Evolutionary conservation across 495 filamentous ascomycete genomes (phyloP).

Genomic region (Pyrenula aspistea): DNA sequence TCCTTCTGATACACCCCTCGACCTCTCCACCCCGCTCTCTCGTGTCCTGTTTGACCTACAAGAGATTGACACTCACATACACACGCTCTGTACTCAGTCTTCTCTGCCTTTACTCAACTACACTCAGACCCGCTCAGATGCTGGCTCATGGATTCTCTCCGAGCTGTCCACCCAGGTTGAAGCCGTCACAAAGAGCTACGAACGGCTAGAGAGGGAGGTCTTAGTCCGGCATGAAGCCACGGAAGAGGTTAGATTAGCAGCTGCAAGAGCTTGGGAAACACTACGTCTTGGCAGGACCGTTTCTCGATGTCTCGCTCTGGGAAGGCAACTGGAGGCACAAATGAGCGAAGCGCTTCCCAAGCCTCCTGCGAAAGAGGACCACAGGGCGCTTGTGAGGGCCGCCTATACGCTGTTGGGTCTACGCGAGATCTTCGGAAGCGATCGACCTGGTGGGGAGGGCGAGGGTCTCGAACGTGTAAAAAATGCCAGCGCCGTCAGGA

Average conservation of each 20-base stretch:
- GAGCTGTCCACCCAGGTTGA: constrained; percentile 66
- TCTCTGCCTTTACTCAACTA: constrained; percentile 74
- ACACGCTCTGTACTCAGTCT: constrained; percentile 72
- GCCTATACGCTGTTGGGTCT: constrained; percentile 63
- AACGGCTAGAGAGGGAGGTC: constrained; percentile 72
- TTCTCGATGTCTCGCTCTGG: constrained; percentile 61
- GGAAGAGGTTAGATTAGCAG: constrained; percentile 60
- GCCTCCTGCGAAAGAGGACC: constrained; percentile 50
- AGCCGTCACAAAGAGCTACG: constrained; percentile 70
- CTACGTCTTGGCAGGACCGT: constrained; percentile 69
- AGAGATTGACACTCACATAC: constrained; percentile 92
- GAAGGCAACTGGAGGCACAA: constrained; percentile 78
- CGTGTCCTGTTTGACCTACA: constrained; percentile 94
- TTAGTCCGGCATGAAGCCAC: constrained; percentile 70
- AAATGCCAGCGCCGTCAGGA: constrained; percentile 53
- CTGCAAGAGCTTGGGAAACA: constrained; percentile 63
- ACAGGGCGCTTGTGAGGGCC: constrained; percentile 65
- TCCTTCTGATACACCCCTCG: constrained; percentile 75
- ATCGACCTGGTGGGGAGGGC: constrained; percentile 56
- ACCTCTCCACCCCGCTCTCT: constrained; percentile 87
- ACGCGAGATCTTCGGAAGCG: constrained; percentile 55
- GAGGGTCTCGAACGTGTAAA: constrained; percentile 61
- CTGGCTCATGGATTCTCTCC: constrained; percentile 53
- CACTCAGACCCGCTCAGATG: constrained; percentile 57
- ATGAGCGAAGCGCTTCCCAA: constrained; percentile 43